Evolutionary conservation across 1,284 basidiomycete genomes (phyloP), one percentile per base, ranked within the genome.

Genomic region (Rhizoctonia solani): DNA sequence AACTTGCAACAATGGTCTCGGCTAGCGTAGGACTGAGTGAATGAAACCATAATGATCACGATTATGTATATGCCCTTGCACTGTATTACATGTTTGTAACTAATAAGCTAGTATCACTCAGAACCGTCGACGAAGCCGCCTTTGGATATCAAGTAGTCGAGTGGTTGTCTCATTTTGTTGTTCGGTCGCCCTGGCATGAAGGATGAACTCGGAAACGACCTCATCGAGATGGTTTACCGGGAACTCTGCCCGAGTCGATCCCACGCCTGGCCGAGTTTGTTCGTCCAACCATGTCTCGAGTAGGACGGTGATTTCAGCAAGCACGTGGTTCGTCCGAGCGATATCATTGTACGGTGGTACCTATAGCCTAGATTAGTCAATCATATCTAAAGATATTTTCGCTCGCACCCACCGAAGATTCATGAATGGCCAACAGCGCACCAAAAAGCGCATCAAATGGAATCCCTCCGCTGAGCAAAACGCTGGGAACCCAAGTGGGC

Each of bases 401-500:
- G 14, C 42, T 11, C n/a, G 37, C 29, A 75, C 82, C 70, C 74
- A 92, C 92, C 79, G 92, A 90, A 39, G 90, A 90, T 73, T 92
- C 89, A 70, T 95, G 92, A 82, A 95, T 89, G 74, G 89, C 88
- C 73, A 93, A 88, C 70, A 94, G 82, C 27, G 90, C 85, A 72
- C 93, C 89, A 85, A 93, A 95, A 68, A 94, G 83, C 66, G 90
- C 87, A 30, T 83, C 81, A 72, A 86, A 87, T 3, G 90, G 87
- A 6, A 92, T 86, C 0, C 87, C 85, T 44, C 89, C 93, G 74
- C 91, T 86, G 23, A 87, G 81, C 68, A 97, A 78, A 52, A 91
- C 83, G 54, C 87, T 82, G 2, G 90, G 84, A 0, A 88, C 87
- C 94, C 94, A 97, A 5, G 92, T 92, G 56, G 81, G 79, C 1